Conservation (phyloP, 495 filamentous ascomycete genomes). For the Parathielavia hyrcaniae region DNA sequence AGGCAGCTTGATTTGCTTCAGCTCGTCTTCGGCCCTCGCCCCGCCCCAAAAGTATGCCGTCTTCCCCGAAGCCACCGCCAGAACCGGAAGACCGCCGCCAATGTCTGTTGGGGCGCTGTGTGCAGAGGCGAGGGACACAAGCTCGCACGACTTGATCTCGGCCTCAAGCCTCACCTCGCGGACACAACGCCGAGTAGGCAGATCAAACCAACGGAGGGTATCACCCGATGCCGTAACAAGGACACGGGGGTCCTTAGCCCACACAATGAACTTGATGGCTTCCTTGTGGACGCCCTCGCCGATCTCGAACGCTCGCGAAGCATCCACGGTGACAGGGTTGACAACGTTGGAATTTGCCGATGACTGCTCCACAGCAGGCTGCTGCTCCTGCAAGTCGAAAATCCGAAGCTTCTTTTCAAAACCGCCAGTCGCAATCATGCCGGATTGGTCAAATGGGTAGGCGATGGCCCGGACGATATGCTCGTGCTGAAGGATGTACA, state of each 20-base stretch:
- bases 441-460: conserved; percentile 72
- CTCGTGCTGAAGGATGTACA: conserved; percentile 79
- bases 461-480: conserved; percentile 93
- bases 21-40: conserved; percentile 55
- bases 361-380: conserved; percentile 23
- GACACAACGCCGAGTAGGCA: conserved; percentile 64
- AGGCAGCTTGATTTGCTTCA: conserved; percentile 68
- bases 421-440: conserved; percentile 81
- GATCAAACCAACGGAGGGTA: conserved; percentile 89
- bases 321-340: conserved; percentile 36
- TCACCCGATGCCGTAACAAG: conserved; percentile 88
- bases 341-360: conserved; percentile 19
- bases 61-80: conserved; percentile 75
- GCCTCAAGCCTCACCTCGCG: conserved; percentile 68
- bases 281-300: conserved; percentile 74
- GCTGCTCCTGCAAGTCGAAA: conserved; percentile 67
- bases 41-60: conserved; percentile 89
- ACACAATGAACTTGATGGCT: conserved; percentile 90
- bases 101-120: conserved; percentile 42
- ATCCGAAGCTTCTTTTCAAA: conserved; percentile 95
- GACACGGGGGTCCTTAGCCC: conserved; percentile 79
- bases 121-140: conserved; percentile 52
- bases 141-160: conserved; percentile 83
- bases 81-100: conserved; percentile 48
- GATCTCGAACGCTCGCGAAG: conserved; percentile 69